A percentile compares a stretch with the other conserved stretches of the same genome.
Conservation (phyloP, 2,329 filamentous ascomycete genomes). For the Beauveria sp. region DNA sequence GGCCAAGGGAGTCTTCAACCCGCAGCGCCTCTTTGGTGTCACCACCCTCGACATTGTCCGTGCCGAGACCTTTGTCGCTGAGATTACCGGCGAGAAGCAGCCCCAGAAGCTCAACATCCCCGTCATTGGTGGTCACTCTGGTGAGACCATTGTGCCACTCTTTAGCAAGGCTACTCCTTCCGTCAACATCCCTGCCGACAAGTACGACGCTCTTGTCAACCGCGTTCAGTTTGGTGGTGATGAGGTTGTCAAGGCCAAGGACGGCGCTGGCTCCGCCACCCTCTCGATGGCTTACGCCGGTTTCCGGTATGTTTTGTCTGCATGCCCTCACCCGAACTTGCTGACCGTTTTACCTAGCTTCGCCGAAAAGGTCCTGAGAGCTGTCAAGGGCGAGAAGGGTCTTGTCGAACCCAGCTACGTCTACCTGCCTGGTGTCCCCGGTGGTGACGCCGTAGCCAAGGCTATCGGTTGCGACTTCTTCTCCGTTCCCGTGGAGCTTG, state of each 20-base stretch:
- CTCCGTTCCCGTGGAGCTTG: constrained; percentile 91
- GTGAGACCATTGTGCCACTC: constrained; percentile 94
- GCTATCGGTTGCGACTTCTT: constrained; percentile 85
- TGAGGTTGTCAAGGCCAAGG: constrained; percentile 92
- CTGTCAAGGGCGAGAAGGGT: constrained; percentile 79
- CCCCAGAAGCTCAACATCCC: constrained; percentile 79
- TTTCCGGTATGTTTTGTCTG: constrained; percentile 57
- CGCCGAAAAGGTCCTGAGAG: constrained; percentile 88
- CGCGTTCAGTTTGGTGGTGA: constrained; percentile 98
- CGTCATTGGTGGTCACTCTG: constrained; percentile 94
- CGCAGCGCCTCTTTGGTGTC: constrained; percentile 94
- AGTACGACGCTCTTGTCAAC: constrained; percentile 84
- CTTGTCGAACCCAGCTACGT: constrained; percentile 93
- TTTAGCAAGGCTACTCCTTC: constrained; percentile 84
- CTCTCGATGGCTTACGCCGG: constrained; percentile 95
- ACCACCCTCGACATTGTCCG: constrained; percentile 98
- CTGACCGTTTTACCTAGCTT: constrained; percentile 49
- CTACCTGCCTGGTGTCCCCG: constrained; percentile 84
- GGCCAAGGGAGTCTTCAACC: constrained; percentile 84
- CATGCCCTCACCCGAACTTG: constrained; percentile 6
- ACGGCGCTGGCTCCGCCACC: constrained; percentile 81
- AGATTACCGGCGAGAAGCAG: constrained; percentile 73
- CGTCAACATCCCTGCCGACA: constrained; percentile 76
- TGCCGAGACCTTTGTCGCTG: constrained; percentile 90
- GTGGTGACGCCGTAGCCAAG: constrained; percentile 79